phyloP scores from a whole-genome alignment of 225 moss, liverwort and hornwort genomes.

The Rhytidiadelphus loreus region DNA sequence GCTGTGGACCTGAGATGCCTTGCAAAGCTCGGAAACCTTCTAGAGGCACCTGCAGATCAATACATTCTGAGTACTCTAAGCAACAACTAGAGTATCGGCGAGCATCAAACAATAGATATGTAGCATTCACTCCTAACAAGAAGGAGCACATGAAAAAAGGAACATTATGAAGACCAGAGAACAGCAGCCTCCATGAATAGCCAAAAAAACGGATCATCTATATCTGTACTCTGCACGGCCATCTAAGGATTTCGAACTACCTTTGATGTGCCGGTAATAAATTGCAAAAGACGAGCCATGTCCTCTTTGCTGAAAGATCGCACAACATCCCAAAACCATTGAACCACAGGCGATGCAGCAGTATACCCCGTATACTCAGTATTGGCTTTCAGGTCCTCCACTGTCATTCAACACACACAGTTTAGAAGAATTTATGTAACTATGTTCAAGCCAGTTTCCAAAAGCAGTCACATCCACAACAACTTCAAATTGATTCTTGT shows the following conservation, averaged over 20 bases:
- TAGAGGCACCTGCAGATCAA: constrained; percentile 59
- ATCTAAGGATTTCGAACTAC: too few species aligned
- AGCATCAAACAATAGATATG: not conserved
- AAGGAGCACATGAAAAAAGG: too few species aligned
- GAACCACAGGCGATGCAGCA: constrained; percentile 65
- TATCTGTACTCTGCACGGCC: too few species aligned
- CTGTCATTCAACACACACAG: constrained; percentile 13
- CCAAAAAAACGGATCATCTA: too few species aligned
- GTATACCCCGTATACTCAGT: constrained; percentile 80
- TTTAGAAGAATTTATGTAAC: not conserved
- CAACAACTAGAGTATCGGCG: not conserved
- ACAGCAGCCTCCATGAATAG: too few species aligned
- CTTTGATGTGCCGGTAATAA: too few species aligned
- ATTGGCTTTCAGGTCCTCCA: constrained; percentile 82
- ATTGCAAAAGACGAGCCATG: constrained; percentile 18
- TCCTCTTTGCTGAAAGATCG: constrained; percentile 82
- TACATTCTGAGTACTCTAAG: not conserved
- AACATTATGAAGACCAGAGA: too few species aligned
- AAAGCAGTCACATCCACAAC: not conserved
- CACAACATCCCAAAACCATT: constrained; percentile 87
- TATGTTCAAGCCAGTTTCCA: not conserved
- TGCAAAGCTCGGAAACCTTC: constrained; percentile 98
- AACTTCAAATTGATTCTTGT: not conserved
- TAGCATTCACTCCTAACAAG: too few species aligned
- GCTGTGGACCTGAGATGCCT: constrained; percentile 94